Evolutionary conservation across 2,329 filamentous ascomycete genomes (phyloP).

Genomic region (Botrytis squamosa): DNA sequence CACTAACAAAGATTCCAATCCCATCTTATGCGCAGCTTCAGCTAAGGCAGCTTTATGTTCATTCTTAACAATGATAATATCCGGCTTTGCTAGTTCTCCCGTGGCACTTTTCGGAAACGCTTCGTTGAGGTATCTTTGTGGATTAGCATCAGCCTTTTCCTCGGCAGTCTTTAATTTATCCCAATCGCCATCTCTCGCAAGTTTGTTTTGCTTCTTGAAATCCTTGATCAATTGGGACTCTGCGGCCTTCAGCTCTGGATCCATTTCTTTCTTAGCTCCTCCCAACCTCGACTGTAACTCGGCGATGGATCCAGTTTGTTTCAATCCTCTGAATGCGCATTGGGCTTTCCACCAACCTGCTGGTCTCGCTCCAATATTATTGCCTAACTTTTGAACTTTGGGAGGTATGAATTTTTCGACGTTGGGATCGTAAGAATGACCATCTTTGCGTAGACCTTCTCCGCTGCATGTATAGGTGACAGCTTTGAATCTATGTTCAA

Average conservation of each 20-base stretch:
- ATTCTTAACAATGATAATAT: constrained; percentile 27
- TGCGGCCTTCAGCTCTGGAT: constrained; percentile 23
- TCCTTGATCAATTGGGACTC: constrained; percentile 27
- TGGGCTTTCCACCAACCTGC: constrained; percentile 29
- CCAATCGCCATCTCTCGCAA: constrained; percentile 21
- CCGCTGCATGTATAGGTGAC: constrained; percentile 28
- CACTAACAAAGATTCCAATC: constrained; percentile 23
- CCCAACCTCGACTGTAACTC: constrained; percentile 26
- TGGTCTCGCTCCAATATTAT: constrained; percentile 24
- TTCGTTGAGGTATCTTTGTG: constrained; percentile 23
- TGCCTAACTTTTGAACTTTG: constrained; percentile 24
- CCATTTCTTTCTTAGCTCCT: constrained; percentile 28
- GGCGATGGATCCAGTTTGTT: constrained; percentile 23
- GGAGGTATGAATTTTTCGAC: constrained; percentile 25
- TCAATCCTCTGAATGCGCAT: constrained; percentile 28
- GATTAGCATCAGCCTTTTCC: constrained; percentile 24
- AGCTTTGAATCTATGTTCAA: constrained; percentile 25
- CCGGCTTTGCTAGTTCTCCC: constrained; percentile 26
- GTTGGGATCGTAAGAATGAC: constrained; percentile 25
- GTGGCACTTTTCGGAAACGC: constrained; percentile 25
- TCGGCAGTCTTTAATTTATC: constrained; percentile 22
- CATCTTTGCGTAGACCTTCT: constrained; percentile 28
- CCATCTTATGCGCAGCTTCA: constrained; percentile 21
- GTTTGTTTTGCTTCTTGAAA: constrained; percentile 23
- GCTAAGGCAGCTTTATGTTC: constrained; percentile 17